Conservation (phyloP, 495 filamentous ascomycete species). For the Daldinia decipiens region DNA sequence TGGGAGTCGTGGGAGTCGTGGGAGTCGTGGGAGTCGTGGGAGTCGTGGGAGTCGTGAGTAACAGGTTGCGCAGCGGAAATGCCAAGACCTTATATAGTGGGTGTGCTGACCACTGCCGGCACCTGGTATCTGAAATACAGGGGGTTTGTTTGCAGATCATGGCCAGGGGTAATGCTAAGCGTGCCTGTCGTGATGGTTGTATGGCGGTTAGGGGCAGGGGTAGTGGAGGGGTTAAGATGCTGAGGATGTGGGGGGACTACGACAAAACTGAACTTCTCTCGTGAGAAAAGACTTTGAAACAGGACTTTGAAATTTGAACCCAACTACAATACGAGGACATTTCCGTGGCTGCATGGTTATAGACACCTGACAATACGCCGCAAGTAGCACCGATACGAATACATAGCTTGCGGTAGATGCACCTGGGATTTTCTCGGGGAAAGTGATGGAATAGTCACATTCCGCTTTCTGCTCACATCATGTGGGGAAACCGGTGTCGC, state of each 20-base stretch:
- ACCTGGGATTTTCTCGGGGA: slow-evolving; percentile 18
- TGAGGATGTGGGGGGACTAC: background rate
- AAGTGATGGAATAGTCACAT: slow-evolving; percentile 37
- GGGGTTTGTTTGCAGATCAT: background rate
- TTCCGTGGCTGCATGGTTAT: slow-evolving; percentile 19
- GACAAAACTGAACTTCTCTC: background rate
- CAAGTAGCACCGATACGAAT: slow-evolving; percentile 25
- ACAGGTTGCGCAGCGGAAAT: slow-evolving; percentile 9
- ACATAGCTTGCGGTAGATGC: background rate
- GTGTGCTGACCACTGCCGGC: slow-evolving; percentile 33
- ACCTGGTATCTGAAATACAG: slow-evolving; percentile 16
- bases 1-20: background rate
- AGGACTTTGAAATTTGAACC: slow-evolving; percentile 1
- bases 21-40: background rate
- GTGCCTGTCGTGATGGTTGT: background rate
- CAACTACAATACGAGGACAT: slow-evolving; percentile 15
- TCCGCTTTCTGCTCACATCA: slow-evolving; percentile 31
- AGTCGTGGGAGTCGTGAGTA: background rate
- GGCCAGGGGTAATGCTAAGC: background rate
- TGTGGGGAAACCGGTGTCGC: slow-evolving; percentile 26
- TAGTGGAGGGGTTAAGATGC: background rate
- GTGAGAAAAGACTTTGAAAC: background rate
- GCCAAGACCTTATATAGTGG: slow-evolving; percentile 12
- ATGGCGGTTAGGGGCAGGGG: background rate
- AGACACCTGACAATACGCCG: slow-evolving; percentile 19